A percentile compares a stretch with the other conserved stretches of the same genome.
These are phyloP conservation scores for Leccinum subgranulosum DNA, from an alignment of 768 basidiomycete species.

Conservation along the genomic window DNA sequence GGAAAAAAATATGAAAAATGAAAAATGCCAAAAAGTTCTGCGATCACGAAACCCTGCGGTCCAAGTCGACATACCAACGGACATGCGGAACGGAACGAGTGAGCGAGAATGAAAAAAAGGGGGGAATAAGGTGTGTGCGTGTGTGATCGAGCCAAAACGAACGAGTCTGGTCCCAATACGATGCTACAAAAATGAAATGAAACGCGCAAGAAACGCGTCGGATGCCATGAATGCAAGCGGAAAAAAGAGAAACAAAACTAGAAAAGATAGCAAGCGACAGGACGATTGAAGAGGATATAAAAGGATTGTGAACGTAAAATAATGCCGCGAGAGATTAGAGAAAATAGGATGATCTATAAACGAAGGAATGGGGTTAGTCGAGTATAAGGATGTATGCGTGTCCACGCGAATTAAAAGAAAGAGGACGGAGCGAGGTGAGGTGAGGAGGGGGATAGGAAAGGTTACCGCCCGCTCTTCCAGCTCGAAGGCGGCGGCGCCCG, in stretches of 20 bases:
- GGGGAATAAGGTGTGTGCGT: background rate
- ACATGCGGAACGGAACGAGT: too few relatives aligned
- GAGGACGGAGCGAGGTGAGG: background rate
- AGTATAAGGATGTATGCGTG: background rate
- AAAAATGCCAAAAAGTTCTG: background rate
- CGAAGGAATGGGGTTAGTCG: conserved; percentile 5
- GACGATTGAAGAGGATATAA: conserved; percentile 13
- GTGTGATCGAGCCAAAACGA: background rate
- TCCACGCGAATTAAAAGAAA: background rate
- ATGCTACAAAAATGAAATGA: conserved; percentile 9
- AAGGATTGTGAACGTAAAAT: background rate
- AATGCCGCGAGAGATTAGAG: conserved; percentile 8
- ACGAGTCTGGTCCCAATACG: conserved; percentile 12
- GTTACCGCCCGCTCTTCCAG: conserved; percentile 43
- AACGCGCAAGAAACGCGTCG: background rate
- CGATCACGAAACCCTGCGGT: background rate
- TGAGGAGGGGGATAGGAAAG: too few relatives aligned
- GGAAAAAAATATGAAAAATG: too few relatives aligned
- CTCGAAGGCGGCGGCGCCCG: conserved; percentile 57
- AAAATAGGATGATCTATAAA: conserved; percentile 8
- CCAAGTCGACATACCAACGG: too few relatives aligned
- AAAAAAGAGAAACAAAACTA: background rate
- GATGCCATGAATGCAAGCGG: conserved; percentile 1
- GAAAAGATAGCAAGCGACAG: background rate
- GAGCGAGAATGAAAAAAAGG: background rate